A percentile compares a stretch with the other conserved stretches of the same genome.
phyloP scores from a whole-genome alignment of 495 filamentous ascomycete genomes.

The Trichodelitschia bisporula region DNA sequence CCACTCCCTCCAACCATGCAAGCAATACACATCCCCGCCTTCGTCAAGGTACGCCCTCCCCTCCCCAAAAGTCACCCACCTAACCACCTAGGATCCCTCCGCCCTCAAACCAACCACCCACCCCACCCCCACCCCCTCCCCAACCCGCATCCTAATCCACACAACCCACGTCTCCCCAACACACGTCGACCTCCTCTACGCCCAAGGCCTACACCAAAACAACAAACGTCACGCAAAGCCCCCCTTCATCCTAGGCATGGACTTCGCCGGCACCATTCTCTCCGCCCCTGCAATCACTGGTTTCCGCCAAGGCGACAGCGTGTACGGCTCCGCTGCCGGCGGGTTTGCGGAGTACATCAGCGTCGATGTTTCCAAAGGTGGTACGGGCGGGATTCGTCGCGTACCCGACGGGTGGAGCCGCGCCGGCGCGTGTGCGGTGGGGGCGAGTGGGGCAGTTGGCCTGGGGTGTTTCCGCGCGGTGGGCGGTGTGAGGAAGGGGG shows the following conservation, averaged over 20 bases:
- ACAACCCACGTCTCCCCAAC: conserved; percentile 7
- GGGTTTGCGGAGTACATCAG: conserved; percentile 7
- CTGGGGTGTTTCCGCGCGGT: not conserved
- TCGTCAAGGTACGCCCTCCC: conserved; percentile 1
- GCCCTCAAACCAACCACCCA: no score
- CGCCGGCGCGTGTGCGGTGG: conserved; percentile 7
- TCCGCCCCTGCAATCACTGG: conserved; percentile 3
- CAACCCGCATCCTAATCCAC: conserved; percentile 4
- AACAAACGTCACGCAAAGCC: conserved; percentile 14
- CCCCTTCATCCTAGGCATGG: conserved; percentile 14
- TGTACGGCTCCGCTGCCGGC: conserved; percentile 8
- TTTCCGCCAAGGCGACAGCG: conserved; percentile 7
- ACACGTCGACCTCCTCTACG: conserved; percentile 10
- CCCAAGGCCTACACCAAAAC: conserved; percentile 18
- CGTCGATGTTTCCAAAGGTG: conserved; percentile 5
- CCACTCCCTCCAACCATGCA: conserved; percentile 1
- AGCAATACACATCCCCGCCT: conserved; percentile 1
- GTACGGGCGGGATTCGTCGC: not conserved
- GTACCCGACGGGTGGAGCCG: conserved; percentile 8
- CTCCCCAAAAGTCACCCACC: no score
- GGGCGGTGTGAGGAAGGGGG: conserved; percentile 1
- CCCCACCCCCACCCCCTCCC: no score
- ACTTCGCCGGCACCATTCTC: conserved; percentile 12
- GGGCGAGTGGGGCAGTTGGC: conserved; percentile 2
- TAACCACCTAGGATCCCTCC: no score